Percentiles rank a stretch among this genome's conserved stretches.
phyloP scores from a whole-genome alignment of 345 rosid genomes.

The Citrus australasica region DNA sequence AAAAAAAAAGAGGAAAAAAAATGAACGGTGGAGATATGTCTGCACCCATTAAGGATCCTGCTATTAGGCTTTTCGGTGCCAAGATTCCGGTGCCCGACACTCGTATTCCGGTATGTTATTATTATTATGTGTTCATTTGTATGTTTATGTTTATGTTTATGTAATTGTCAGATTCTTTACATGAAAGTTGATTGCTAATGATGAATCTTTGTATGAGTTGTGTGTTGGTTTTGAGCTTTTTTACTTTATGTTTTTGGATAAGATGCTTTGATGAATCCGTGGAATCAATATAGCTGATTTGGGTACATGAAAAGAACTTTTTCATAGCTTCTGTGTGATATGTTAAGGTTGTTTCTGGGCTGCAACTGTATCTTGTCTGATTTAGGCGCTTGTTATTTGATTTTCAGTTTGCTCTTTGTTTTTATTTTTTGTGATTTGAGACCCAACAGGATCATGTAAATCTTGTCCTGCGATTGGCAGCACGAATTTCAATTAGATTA shows the following conservation, averaged over 20 bases:
- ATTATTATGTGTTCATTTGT: neutral
- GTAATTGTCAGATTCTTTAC: neutral
- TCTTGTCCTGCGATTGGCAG: neutral
- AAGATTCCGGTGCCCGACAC: conserved; percentile 52
- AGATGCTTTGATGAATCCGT: neutral
- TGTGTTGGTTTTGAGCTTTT: neutral
- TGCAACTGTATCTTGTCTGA: neutral
- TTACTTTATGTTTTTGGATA: neutral
- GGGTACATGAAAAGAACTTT: neutral
- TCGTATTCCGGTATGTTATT: conserved; percentile 33
- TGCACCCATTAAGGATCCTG: conserved; percentile 40
- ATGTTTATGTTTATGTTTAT: neutral
- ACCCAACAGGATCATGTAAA: neutral
- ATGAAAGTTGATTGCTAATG: neutral
- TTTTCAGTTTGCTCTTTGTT: neutral
- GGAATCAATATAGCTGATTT: neutral
- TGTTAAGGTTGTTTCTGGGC: neutral
- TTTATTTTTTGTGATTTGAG: neutral
- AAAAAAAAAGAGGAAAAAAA: neutral
- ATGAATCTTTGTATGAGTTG: neutral
- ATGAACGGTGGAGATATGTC: conserved; percentile 29
- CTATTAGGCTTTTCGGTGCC: conserved; percentile 71
- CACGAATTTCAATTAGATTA: neutral
- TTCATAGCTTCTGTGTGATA: neutral
- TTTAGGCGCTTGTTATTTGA: neutral